Base-by-base conservation (phyloP, 192 early-diverging fungal species). In the Coemansia furcata region DNA sequence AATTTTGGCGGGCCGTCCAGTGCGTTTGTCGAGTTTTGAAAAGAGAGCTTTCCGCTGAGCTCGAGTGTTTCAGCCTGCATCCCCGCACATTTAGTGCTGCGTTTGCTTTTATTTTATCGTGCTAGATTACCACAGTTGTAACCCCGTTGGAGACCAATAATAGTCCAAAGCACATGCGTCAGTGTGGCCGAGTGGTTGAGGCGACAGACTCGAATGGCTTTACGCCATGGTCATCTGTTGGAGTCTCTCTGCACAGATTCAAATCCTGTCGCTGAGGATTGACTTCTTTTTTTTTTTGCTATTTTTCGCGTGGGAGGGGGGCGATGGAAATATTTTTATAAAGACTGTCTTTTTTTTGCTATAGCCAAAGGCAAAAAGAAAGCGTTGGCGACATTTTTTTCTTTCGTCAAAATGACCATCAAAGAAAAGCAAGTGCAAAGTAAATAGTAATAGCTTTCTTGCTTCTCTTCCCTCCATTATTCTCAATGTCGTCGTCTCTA, bases 261-360 rank as follows among this genome's bases (percentile, higher is more conserved):
- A 83, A 87, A 87, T 87, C 86, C 86, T 87, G 86, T 87, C 86
- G 86, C 74, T 74, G 86, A 87, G 86, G 86, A 35, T 59, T 64
- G 37, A 29, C 23, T 17, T 2, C 3, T 21, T 60, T 33, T 15
- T 46, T 21, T 60, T 33, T 15, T 46, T 43, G 9, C 9, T 37
- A 37, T 37, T 37, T 2, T 37, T 42, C 15, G 12, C 12, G 40
- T 38, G 7, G 37, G 37, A 7, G 37, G 9, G 37, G 37, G 37
- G 9, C 11, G 37, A 1, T 10, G 7, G 1, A 1, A 15, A 14
- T 15, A 1, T 11, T 15, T 42, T 40, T 15, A 14, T 40, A 15
- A 37, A 26, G 23, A 0, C 23, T 1, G 23, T 37, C 36, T 37
- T 14, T 14, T 40, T 42, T 42, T 42, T 15, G 23, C 23, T 1